Conservation (phyloP, 495 filamentous ascomycete genomes). For the Sphaerosporella brunnea region DNA sequence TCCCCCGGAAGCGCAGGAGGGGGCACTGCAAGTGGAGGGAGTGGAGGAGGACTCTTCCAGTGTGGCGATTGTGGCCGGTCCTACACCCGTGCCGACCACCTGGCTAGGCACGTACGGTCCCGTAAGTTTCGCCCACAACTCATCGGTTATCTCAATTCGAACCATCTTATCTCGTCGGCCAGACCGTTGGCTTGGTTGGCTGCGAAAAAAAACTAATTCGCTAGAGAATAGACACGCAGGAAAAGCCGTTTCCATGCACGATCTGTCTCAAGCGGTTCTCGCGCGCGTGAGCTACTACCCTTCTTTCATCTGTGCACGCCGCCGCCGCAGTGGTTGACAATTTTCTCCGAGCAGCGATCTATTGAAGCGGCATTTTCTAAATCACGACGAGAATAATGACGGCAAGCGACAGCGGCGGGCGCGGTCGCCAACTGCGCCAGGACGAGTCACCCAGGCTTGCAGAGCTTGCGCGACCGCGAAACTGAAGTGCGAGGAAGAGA, state of each 20-base stretch:
- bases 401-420: constrained; percentile 32
- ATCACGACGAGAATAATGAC: constrained; percentile 32
- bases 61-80: constrained; percentile 37
- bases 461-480: constrained; percentile 36
- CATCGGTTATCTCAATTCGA: not conserved
- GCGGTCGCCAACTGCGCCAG: constrained; percentile 27
- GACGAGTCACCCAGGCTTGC: constrained; percentile 39
- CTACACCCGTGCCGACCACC: constrained; percentile 39
- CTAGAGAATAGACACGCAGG: constrained; percentile 31
- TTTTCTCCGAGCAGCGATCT: constrained; percentile 28
- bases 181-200: not conserved
- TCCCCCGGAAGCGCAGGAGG: not conserved
- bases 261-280: constrained; percentile 39
- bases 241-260: constrained; percentile 35
- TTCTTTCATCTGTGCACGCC: not conserved
- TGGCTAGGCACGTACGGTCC: constrained; percentile 40
- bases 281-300: constrained; percentile 28
- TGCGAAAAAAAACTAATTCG: not conserved
- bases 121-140: constrained; percentile 17
- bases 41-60: constrained; percentile 29
- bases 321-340: not conserved
- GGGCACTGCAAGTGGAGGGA: not conserved
- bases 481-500: constrained; percentile 38
- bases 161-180: not conserved
- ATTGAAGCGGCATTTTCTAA: constrained; percentile 37